Evolutionary conservation across 768 basidiomycete species (phyloP).

Genomic region (Tylopilus felleus): DNA sequence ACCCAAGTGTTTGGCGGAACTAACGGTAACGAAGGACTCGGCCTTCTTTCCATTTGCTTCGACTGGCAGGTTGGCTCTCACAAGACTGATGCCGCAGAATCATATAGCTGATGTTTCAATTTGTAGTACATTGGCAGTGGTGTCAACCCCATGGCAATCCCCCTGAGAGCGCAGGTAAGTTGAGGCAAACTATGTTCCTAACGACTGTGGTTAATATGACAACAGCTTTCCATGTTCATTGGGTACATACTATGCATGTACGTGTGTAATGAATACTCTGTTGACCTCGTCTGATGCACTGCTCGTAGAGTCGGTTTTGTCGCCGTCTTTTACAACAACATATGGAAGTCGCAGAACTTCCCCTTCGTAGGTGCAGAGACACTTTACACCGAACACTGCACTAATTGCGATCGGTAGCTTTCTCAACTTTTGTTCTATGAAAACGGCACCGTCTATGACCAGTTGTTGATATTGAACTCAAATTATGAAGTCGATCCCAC

Average conservation of each 20-base stretch:
- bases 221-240: constrained; percentile 42
- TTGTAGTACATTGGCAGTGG: constrained; percentile 24
- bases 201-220: not conserved
- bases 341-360: constrained; percentile 57
- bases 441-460: constrained; percentile 52
- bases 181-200: not conserved
- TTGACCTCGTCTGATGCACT: not conserved
- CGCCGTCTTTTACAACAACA: constrained; percentile 42
- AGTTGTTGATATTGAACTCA: constrained; percentile 49
- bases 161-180: constrained; percentile 46
- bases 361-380: constrained; percentile 47
- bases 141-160: constrained; percentile 48
- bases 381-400: not conserved
- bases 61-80: constrained; percentile 54
- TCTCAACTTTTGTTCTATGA: constrained; percentile 49
- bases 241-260: constrained; percentile 54
- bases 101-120: not conserved
- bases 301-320: constrained; percentile 32
- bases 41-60: constrained; percentile 54
- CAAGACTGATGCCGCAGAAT: not conserved
- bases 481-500: constrained; percentile 49
- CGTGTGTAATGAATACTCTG: constrained; percentile 6
- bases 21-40: constrained; percentile 60
- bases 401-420: constrained; percentile 28
- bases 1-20: constrained; percentile 59